These are phyloP conservation scores for Globomyces pollinis-pini DNA, from an alignment of 192 early-diverging fungal genomes.

Conservation along the genomic window DNA sequence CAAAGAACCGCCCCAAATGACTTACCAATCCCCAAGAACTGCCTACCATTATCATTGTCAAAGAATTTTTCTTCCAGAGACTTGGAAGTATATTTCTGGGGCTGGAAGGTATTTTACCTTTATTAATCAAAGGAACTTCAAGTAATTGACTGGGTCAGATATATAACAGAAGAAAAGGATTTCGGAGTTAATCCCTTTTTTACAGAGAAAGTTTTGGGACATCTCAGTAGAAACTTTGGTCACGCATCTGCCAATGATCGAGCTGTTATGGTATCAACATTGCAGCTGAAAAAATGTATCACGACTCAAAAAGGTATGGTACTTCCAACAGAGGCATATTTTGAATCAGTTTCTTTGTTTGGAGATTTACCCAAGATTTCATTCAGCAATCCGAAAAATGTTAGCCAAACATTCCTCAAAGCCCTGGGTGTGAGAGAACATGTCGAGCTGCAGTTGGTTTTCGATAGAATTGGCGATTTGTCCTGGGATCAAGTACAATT, in stretches of 20 bases:
- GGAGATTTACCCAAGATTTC: conserved; percentile 68
- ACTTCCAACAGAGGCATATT: conserved; percentile 64
- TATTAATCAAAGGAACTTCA: conserved; percentile 23
- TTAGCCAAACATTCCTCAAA: conserved; percentile 52
- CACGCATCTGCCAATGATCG: conserved; percentile 15
- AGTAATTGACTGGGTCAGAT: conserved; percentile 55
- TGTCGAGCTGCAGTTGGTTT: conserved; percentile 77
- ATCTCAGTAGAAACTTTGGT: conserved; percentile 42
- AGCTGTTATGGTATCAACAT: conserved; percentile 21
- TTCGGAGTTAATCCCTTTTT: conserved; percentile 47
- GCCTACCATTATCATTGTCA: conserved; percentile 56
- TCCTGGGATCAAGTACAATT: conserved; percentile 81
- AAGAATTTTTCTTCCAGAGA: conserved; percentile 56
- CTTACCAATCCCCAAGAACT: conserved; percentile 50
- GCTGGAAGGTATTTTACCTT: conserved; percentile 18
- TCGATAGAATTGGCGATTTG: conserved; percentile 67
- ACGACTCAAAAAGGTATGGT: conserved; percentile 65
- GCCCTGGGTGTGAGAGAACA: conserved; percentile 76
- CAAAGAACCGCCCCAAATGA: conserved; percentile 56
- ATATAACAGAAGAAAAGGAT: conserved; percentile 35
- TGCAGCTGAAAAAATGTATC: conserved; percentile 46
- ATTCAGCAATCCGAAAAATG: conserved; percentile 33
- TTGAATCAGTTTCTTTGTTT: conserved; percentile 71
- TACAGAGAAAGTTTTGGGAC: conserved; percentile 57
- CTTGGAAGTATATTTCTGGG: conserved; percentile 41